Conservation (phyloP, 1,284 basidiomycete genomes). For the Sanguinoderma infundibulare region DNA sequence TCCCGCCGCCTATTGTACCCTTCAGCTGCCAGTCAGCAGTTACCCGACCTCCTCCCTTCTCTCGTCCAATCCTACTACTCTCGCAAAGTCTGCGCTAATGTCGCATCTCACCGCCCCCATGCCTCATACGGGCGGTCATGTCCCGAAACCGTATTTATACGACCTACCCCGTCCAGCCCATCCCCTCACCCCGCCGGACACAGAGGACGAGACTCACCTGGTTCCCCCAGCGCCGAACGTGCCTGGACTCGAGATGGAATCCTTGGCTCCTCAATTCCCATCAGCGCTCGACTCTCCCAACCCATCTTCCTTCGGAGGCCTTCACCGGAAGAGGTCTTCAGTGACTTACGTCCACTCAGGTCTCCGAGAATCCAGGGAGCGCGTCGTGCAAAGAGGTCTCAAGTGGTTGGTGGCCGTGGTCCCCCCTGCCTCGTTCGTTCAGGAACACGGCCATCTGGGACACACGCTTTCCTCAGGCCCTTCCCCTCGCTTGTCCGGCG, state of each 20-base stretch:
- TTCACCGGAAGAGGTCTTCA: slow-evolving; percentile 50
- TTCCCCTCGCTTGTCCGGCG: slow-evolving; percentile 62
- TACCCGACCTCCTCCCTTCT: slow-evolving; percentile 18
- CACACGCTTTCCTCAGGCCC: slow-evolving; percentile 65
- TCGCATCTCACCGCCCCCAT: slow-evolving; percentile 31
- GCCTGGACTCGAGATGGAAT: slow-evolving; percentile 31
- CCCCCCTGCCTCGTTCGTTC: slow-evolving; percentile 62
- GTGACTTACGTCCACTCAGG: slow-evolving; percentile 62
- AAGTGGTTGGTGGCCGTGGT: slow-evolving; percentile 71
- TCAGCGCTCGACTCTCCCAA: slow-evolving; percentile 17
- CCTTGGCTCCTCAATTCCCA: slow-evolving; percentile 21
- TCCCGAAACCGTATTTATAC: slow-evolving; percentile 51
- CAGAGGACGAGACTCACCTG: slow-evolving; percentile 44
- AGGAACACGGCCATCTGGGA: slow-evolving; percentile 64
- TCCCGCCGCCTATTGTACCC: slow-evolving; percentile 9
- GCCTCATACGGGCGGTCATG: slow-evolving; percentile 30
- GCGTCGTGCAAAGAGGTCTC: slow-evolving; percentile 47
- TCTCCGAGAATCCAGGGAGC: slow-evolving; percentile 53
- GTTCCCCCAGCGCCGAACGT: slow-evolving; percentile 24
- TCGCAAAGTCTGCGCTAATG: slow-evolving; percentile 19
- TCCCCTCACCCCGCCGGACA: slow-evolving; percentile 60
- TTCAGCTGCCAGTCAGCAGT: slow-evolving; percentile 33
- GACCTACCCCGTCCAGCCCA: slow-evolving; percentile 47
- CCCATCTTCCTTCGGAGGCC: slow-evolving; percentile 32
- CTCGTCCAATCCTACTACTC: slow-evolving; percentile 16